Percentiles rank a stretch among this genome's conserved stretches.
These are phyloP conservation scores for Blastocystis sp. DNA, from an alignment of 352 stramenopile species.

Conservation along the genomic window DNA sequence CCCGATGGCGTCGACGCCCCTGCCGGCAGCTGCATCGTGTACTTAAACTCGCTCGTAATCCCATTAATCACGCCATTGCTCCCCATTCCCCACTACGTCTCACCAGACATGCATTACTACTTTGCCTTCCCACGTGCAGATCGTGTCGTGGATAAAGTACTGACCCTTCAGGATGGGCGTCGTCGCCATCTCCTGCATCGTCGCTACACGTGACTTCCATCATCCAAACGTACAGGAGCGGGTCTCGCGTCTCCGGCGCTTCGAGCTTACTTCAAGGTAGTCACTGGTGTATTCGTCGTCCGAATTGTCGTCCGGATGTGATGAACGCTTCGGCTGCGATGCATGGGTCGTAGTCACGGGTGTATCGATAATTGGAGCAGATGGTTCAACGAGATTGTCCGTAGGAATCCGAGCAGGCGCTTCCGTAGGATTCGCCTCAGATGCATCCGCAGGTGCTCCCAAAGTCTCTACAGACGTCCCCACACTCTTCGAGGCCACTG, in stretches of 20 bases:
- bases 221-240: neutral
- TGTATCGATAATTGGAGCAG: no score
- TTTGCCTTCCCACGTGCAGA: constrained; percentile 42
- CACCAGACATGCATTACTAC: neutral
- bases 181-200: neutral
- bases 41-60: constrained; percentile 44
- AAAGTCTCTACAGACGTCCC: no score
- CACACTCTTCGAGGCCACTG: no score
- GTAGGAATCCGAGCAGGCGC: no score
- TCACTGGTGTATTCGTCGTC: constrained; percentile 47
- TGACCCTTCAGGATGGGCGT: constrained; percentile 26
- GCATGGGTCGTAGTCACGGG: no score
- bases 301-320: neutral
- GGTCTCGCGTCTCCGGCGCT: constrained; percentile 37
- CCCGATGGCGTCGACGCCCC: neutral
- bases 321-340: no score
- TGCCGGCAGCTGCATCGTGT: neutral
- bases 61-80: constrained; percentile 41
- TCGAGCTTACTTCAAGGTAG: constrained; percentile 34
- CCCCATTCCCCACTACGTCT: constrained; percentile 53
- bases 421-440: neutral
- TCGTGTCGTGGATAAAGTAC: constrained; percentile 36
- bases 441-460: neutral
- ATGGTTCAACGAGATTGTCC: no score
- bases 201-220: neutral